Evolutionary conservation across 1,284 basidiomycete species (phyloP), one percentile per base, ranked within the genome.

Genomic region (Puccinia polysora): DNA sequence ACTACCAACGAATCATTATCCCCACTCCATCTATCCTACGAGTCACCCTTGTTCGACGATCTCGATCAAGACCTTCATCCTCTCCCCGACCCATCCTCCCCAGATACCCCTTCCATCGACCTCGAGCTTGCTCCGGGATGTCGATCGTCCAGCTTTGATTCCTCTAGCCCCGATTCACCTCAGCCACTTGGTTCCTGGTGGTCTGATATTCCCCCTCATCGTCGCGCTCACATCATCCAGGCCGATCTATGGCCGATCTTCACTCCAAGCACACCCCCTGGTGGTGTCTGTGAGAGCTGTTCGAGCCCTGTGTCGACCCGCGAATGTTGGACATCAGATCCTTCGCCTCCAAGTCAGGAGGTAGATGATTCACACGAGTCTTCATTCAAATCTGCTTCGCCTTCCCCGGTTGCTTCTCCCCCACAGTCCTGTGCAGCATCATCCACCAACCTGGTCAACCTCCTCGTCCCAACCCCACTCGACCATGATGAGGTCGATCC

Each of bases 201-300:
- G 56, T 59, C 56, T 18, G 56, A 59, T 34, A 20, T 59, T 20
- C 56, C 56, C 10, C 34, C 56, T 23, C 56, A 59, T 32, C 56
- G 56, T 32, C 56, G 56, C 23, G 38, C 32, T 1, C 38, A 38
- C 15, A 59, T 59, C 56, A 59, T 59, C 56, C 30, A 59, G 38
- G 32, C 56, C 15, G 56, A 59, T 4, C 38, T 34, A 4, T 59
- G 56, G 56, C 56, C 56, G 20, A 59, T 59, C 56, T 59, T 59
- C 8, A 59, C 56, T 7, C 56, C 32, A 18, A 59, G 56, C 15
- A 20, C 38, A 1, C 15, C 38, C 38, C n/a, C 23, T 3, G 38
- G 38, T 8, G 32, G 32, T 7, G 20, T 32, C 18, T 59, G 38
- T 45, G 10, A 45, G 10, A 45, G 10, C 40, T 45, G 10, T 45